Percentiles rank a stretch among this genome's conserved stretches.
These are phyloP conservation scores for Ganoderma sp. DNA, from an alignment of 1,284 basidiomycete species.

Conservation along the genomic window DNA sequence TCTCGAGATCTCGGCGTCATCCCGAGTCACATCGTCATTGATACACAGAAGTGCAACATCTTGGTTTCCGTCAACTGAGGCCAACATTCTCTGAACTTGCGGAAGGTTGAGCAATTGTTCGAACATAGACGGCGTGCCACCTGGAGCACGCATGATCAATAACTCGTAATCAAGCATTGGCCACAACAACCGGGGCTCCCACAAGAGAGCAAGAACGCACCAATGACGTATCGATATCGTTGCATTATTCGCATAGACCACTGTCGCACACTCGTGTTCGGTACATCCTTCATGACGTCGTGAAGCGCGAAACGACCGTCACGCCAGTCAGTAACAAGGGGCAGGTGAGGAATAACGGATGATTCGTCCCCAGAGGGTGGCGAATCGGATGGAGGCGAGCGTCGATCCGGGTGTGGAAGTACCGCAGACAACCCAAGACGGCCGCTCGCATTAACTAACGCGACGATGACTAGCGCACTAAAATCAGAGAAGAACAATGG, in stretches of 20 bases:
- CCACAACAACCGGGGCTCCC: not conserved
- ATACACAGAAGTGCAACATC: constrained; percentile 38
- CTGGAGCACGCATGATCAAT: constrained; percentile 16
- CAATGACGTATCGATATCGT: constrained; percentile 50
- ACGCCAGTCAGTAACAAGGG: constrained; percentile 44
- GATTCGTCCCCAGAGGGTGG: constrained; percentile 18
- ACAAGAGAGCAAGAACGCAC: constrained; percentile 27
- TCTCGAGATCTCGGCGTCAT: constrained; percentile 29
- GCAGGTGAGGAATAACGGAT: constrained; percentile 45
- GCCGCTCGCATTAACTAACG: constrained; percentile 51
- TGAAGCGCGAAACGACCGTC: constrained; percentile 50
- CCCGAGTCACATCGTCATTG: constrained; percentile 38
- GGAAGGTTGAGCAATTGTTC: constrained; percentile 32
- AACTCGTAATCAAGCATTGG: not conserved
- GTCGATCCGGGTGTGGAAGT: constrained; percentile 44
- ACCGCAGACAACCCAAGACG: constrained; percentile 51
- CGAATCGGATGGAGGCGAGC: constrained; percentile 25
- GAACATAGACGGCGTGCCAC: constrained; percentile 35
- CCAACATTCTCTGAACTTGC: constrained; percentile 26
- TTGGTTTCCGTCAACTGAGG: constrained; percentile 19
- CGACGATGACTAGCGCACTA: constrained; percentile 46
- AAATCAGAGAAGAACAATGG: not conserved
- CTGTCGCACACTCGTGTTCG: constrained; percentile 43
- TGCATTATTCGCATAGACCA: constrained; percentile 51
- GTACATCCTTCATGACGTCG: constrained; percentile 43